Percentiles rank a stretch among this genome's conserved stretches.
These are phyloP conservation scores for Verticillium longisporum DNA, from an alignment of 2,329 filamentous ascomycete genomes.

Conservation along the genomic window DNA sequence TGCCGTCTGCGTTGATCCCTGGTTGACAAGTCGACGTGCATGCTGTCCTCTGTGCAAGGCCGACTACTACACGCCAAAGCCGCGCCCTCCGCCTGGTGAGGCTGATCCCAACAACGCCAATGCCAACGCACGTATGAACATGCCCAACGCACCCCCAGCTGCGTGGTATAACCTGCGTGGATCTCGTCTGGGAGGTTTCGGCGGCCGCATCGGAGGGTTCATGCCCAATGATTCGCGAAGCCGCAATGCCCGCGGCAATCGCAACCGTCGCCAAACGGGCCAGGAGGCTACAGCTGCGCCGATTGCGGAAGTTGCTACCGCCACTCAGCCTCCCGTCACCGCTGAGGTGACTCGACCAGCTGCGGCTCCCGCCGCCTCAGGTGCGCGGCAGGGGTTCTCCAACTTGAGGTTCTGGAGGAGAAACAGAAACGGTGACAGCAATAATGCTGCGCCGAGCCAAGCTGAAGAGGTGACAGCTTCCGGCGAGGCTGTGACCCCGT, in stretches of 20 bases:
- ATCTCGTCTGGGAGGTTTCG: constrained; percentile 5
- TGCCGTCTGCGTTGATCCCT: constrained; percentile 89
- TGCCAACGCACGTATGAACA: constrained; percentile 36
- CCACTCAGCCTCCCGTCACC: background rate
- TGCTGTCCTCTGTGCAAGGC: constrained; percentile 98
- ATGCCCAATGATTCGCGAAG: background rate
- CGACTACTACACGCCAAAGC: constrained; percentile 94
- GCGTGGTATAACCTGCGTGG: constrained; percentile 30
- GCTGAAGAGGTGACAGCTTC: constrained; percentile 14
- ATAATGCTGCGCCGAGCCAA: background rate
- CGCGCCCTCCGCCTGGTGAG: constrained; percentile 51
- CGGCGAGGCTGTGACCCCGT: constrained; percentile 31
- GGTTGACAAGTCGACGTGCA: constrained; percentile 87
- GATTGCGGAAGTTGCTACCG: background rate
- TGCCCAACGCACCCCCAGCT: constrained; percentile 33
- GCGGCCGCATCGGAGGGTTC: constrained; percentile 8
- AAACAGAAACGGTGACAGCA: constrained; percentile 15
- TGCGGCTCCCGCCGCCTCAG: background rate
- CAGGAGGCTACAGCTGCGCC: constrained; percentile 2
- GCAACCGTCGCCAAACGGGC: constrained; percentile 2
- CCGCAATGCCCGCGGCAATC: constrained; percentile 5
- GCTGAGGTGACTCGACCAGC: background rate
- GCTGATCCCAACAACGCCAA: constrained; percentile 25
- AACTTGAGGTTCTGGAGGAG: constrained; percentile 10
- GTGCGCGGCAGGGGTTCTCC: constrained; percentile 6